Evolutionary conservation across 768 basidiomycete genomes (phyloP), one percentile per base, ranked within the genome.

Genomic region (Mycena filopes): DNA sequence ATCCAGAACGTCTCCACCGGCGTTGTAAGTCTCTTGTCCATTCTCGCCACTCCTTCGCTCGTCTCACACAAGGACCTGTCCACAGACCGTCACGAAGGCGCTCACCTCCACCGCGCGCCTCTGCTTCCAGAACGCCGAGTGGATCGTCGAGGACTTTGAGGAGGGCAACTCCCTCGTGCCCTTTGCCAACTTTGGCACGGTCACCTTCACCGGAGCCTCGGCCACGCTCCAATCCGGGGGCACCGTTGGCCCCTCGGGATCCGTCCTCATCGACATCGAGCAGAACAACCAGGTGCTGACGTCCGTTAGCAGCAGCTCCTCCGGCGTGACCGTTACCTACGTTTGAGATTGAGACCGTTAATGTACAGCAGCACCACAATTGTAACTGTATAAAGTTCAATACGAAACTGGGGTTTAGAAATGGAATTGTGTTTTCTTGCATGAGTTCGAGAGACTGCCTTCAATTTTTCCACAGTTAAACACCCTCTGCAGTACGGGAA

Each of bases 101-200:
- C 70, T 79, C 71, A 73, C 71, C 15, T 77, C 76, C 33, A 38
- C 53, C 40, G 65, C 65, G 4, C 21, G 28, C 4, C 65, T 66
- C 48, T 66, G 65, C 59, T 26, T 51, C 23, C 31, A 66, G 60
- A 75, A 79, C 69, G 78, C 77, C 10, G 77, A 79, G 70, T 79
- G 78, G 78, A 78, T 79, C 60, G 76, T 79, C 26, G 78, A 79
- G 70, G 78, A 79, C 60, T 81, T 75, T 77, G 66, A 70, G 50
- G 61, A 68, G 49, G 55, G 47, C 46, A 38, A 10, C 51, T 42
- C 51, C 7, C 83, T 73, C 13, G 79, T 80, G n/a, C 75, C 77
- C 26, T 75, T 80, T 59, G 75, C 79, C 45, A 75, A 79, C 76
- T 80, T 77, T 47, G 77, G 77, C 68, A 76, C 76, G 28, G 77